phyloP scores from a whole-genome alignment of 495 filamentous ascomycete genomes.

The Margaritispora aquatica region DNA sequence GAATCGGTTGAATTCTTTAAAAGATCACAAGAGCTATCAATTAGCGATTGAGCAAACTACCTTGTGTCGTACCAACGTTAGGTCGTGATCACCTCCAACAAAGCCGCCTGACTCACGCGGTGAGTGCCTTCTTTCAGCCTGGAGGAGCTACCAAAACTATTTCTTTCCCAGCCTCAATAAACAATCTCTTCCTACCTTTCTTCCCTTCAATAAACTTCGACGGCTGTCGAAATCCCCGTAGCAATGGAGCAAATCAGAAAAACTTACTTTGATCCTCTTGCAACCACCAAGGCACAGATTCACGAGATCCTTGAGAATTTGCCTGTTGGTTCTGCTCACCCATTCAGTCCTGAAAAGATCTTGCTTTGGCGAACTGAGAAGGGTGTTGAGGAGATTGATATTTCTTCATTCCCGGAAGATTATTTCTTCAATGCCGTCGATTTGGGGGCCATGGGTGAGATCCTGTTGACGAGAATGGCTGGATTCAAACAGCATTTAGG shows the following conservation, averaged over 20 bases:
- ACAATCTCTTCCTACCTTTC: background rate
- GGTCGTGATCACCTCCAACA: too few relatives aligned
- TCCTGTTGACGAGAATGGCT: conserved; percentile 21
- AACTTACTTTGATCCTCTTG: conserved; percentile 25
- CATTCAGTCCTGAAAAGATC: conserved; percentile 24
- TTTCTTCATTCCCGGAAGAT: conserved; percentile 23
- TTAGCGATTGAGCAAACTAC: too few relatives aligned
- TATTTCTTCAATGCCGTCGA: conserved; percentile 27
- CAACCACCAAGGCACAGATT: conserved; percentile 21
- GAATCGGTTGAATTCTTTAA: too few relatives aligned
- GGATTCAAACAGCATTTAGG: conserved; percentile 15
- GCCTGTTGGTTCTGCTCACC: conserved; percentile 26
- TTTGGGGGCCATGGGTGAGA: conserved; percentile 24
- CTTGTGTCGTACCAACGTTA: too few relatives aligned
- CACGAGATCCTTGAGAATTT: conserved; percentile 18
- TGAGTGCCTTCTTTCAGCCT: too few relatives aligned
- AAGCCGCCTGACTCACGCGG: background rate
- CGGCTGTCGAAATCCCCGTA: background rate
- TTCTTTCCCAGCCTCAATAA: background rate
- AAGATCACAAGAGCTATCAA: too few relatives aligned
- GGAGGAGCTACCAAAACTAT: background rate
- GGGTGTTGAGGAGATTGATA: conserved; percentile 26
- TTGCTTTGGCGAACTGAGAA: conserved; percentile 22
- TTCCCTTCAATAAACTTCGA: background rate
- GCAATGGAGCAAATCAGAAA: conserved; percentile 24